phyloP scores from a whole-genome alignment of 2,329 filamentous ascomycete genomes.

The Paraphoma sp. region DNA sequence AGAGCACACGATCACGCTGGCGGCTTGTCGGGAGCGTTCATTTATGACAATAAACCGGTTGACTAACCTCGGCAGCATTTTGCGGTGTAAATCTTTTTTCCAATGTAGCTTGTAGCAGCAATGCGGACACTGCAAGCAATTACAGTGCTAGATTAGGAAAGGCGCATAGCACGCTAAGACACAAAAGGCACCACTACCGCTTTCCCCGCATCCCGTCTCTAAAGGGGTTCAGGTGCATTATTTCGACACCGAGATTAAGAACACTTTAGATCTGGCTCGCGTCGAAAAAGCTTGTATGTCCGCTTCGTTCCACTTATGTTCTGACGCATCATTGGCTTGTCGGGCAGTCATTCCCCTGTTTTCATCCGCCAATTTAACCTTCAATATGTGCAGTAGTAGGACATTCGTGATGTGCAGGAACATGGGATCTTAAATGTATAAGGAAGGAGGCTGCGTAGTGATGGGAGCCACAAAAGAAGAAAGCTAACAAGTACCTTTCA shows the following conservation, averaged over 20 bases:
- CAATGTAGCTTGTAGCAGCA: no score
- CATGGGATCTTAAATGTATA: background rate
- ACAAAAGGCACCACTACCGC: no score
- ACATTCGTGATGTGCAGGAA: background rate
- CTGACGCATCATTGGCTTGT: background rate
- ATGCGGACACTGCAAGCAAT: no score
- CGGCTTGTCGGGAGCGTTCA: no score
- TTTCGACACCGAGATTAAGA: background rate
- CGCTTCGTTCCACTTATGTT: background rate
- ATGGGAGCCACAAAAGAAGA: background rate
- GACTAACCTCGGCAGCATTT: no score
- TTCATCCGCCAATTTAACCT: background rate
- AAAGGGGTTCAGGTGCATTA: no score
- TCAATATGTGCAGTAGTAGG: background rate
- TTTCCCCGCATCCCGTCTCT: no score
- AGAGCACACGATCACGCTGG: no score
- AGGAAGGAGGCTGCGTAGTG: background rate
- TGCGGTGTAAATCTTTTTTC: no score
- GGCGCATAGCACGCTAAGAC: no score
- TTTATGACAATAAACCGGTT: no score
- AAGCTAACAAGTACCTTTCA: background rate
- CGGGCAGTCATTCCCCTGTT: background rate
- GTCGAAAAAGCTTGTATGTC: background rate
- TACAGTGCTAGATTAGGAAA: no score
- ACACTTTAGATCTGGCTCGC: background rate